A percentile compares a stretch with the other conserved stretches of the same genome.
Evolutionary conservation across 805 yeast genomes (phyloP).

Genomic region (Teunomyces pallodes): DNA sequence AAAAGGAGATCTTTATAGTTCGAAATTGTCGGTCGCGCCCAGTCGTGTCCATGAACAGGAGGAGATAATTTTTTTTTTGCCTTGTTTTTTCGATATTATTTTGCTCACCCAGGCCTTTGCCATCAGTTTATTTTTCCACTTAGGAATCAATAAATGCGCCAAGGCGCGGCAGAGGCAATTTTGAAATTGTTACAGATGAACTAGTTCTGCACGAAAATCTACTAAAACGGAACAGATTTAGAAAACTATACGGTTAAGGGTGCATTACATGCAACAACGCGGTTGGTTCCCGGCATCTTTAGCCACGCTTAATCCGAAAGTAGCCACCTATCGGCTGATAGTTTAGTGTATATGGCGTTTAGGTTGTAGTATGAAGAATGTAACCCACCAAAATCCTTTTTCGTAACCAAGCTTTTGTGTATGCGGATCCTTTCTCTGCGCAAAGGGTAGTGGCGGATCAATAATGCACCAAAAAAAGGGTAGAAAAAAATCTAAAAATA

Average conservation of each 20-base stretch:
- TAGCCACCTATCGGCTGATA: neutral
- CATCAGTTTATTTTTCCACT: neutral
- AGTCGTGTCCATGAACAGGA: neutral
- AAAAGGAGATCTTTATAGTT: neutral
- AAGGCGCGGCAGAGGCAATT: neutral
- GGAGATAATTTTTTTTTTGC: neutral
- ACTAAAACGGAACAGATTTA: neutral
- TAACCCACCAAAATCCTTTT: neutral
- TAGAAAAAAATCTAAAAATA: neutral
- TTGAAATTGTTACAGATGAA: neutral
- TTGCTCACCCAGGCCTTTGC: neutral
- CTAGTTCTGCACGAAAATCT: neutral
- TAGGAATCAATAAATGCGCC: neutral
- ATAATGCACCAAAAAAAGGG: neutral
- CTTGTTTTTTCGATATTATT: neutral
- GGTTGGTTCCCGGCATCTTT: neutral
- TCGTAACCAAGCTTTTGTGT: neutral
- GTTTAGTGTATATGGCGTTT: neutral
- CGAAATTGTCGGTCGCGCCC: neutral
- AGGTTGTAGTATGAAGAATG: neutral
- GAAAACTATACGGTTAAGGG: neutral
- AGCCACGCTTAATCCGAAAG: neutral
- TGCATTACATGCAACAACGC: neutral
- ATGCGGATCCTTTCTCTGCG: neutral
- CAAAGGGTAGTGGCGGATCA: neutral